Base-by-base conservation (phyloP, 345 rosid genomes). In the Citrus cavaleriei region DNA sequence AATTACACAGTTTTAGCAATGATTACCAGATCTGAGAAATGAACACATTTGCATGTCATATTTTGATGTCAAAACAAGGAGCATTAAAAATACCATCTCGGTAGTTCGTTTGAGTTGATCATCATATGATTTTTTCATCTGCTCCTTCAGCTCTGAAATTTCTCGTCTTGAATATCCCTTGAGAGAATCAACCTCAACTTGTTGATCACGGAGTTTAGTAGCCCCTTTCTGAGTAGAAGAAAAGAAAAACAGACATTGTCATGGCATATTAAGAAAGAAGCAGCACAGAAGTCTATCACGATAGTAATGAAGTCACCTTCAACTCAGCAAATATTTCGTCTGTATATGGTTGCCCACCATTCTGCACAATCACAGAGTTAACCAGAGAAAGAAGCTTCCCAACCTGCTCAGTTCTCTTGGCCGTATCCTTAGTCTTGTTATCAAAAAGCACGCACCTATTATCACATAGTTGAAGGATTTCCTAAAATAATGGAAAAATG, bases 311-410 rank as follows among this genome's bases (percentile, higher is more conserved):
- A 74, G 83, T 69, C 14, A 89, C 99, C 93, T 89, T 87, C 83
- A 91, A 79, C 73, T 89, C 96, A 6, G 35, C 83, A 84, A 92
- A 91, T 74, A 91, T 74, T 73, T 94, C 97, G 78, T 93, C 91
- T 35, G 92, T 89, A 76, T 87, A 96, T 0, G 98, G 98, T 54
- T 78, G 88, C 60, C 97, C 99, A 77, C 85, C 88, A 81, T 93
- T 93, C 68, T 82, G 84, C 13, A 37, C 74, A 28, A 86, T 83
- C 73, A 93, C 86, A 24, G 25, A 63, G 61, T 89, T 85, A 66
- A 93, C 93, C 77, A 89, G 89, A 22, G 90, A 85, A 2, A 95
- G 90, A 35, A 35, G 37, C 37, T 35, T 35, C 37, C 1, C 37
- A 35, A 35, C 90, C 80, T 95, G 98, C 62, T 81, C 79, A 74